Evolutionary conservation across 2,329 filamentous ascomycete species (phyloP), one percentile per base, ranked within the genome.

Genomic region (Blumeriella jaapii): DNA sequence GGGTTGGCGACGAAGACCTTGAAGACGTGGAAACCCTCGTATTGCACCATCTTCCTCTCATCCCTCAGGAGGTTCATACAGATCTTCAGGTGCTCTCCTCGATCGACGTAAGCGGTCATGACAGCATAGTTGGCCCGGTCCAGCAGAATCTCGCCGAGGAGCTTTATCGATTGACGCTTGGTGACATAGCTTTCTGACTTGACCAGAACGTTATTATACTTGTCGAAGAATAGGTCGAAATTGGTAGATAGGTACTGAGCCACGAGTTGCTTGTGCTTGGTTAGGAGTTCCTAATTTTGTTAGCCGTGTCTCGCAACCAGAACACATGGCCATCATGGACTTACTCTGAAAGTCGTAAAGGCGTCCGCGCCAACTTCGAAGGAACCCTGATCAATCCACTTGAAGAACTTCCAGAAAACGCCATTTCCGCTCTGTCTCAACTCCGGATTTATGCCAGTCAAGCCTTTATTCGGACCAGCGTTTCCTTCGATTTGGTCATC

Each of bases 1-100:
- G 91, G 91, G 57, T 98, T 98, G 41, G 91, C 91, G 35, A 96
- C 91, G 60, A 98, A 98, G 44, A 98, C 89, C 67, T 98, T 98
- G 71, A 98, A 98, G 26, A 98, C 89, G 57, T 98, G 91, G 59
- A 98, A 98, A 6, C 87, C 91, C 59, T 98, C 91, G 58, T 98
- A 98, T 61, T 96, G 91, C 43, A 98, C 91, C 87, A 98, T 98
- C 60, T 93, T 91, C 49, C 89, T 76, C 59, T 96, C 89, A 58
- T 96, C 91, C 48, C 86, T 79, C 42, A 98, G 66, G 40, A 98
- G 68, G 59, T 93, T 96, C 91, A 98, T 98, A 64, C 87, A 91
- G 46, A 96, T 82, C 64, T 98, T 98, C 50, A 98, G 71, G 55
- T 98, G 87, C 56, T 96, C 89, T 41, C 87, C 87, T 31, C 82